phyloP scores from a whole-genome alignment of 192 early-diverging fungal species.

The Globomyces pollinis-pini region DNA sequence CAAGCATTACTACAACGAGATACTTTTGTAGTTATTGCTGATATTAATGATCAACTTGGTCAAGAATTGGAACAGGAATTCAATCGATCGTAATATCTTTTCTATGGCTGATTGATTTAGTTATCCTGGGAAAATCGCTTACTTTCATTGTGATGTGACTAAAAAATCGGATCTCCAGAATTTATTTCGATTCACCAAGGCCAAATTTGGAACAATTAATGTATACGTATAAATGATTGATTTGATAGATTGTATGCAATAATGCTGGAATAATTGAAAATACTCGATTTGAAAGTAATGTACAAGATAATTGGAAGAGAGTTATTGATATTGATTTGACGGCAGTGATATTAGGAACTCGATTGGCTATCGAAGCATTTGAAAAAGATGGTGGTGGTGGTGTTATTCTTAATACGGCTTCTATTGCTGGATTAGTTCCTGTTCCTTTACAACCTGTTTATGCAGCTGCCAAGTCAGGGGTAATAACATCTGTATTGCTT shows the following conservation, averaged over 20 bases:
- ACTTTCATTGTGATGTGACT: conserved; percentile 60
- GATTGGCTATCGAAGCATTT: conserved; percentile 58
- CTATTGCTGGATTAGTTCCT: conserved; percentile 56
- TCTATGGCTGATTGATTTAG: too few species aligned
- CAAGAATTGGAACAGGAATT: conserved; percentile 3
- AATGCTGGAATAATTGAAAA: conserved; percentile 38
- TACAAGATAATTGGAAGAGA: conserved; percentile 33
- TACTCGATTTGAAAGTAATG: conserved; percentile 16
- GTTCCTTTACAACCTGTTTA: conserved; percentile 54
- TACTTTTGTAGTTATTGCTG: conserved; percentile 15
- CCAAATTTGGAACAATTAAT: too few species aligned
- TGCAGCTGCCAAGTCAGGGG: conserved; percentile 67
- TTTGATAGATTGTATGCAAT: conserved; percentile 49
- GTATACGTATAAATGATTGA: too few species aligned
- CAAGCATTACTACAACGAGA: conserved; percentile 46
- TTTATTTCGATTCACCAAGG: conserved; percentile 50
- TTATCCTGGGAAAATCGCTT: too few species aligned
- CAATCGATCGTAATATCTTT: conserved; percentile 33
- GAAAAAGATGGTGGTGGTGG: conserved; percentile 39
- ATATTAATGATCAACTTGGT: not conserved
- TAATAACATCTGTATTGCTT: too few species aligned
- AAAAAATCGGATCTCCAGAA: conserved; percentile 58
- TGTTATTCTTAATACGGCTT: conserved; percentile 70
- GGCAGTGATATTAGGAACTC: conserved; percentile 69
- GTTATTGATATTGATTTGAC: conserved; percentile 69